Base-by-base conservation (phyloP, 23 red algal species). In the Gracilaria caudata region DNA sequence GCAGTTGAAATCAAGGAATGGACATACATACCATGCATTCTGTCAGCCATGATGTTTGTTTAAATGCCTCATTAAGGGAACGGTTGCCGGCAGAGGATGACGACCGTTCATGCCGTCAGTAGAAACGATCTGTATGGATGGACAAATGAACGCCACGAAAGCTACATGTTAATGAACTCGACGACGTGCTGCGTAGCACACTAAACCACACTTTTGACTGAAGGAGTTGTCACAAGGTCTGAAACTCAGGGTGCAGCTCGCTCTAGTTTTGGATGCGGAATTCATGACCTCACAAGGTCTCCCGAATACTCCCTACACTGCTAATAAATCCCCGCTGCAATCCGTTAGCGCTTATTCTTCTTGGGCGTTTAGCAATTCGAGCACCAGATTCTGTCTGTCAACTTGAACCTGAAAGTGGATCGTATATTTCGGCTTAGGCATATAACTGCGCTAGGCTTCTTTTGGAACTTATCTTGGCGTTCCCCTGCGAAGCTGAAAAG, bases 141-240 rank as follows among this genome's bases (percentile, higher is more conserved):
- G 19, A 28, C 57, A 23, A 60, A 60, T 60, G 57, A 60, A 60
- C 11, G 57, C 57, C 57, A 60, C 57, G 57, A 60, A 60, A 60
- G 23, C 57, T 17, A 28, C 23, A 28, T 60, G 57, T 29, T 60
- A 24, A 60, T 60, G 57, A 60, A 29, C 57, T 60, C 57, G 57
- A 24, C 23, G 57, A 28, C 21, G 57, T 28, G 25, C 57, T 17
- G 57, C 57, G 23, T 12, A 60, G 57, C 57, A 60, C 9, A 60
- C 57, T 0, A 2, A 29, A 24, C n/a, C 23, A 29, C 23, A 60
- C 57, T 8, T 60, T 60, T 25, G 28, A 60, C 57, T 28, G 28
- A 7, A 60, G 25, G 57, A 4, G 57, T 60, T 60, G 57, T 29
- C 26, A 60, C 57, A 3, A 53, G 19, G 57, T 60, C 57, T 60